Percentiles rank a stretch among this genome's conserved stretches.
phyloP scores from a whole-genome alignment of 1,139 yeast species.

The Geotrichum cucujoidarum region DNA sequence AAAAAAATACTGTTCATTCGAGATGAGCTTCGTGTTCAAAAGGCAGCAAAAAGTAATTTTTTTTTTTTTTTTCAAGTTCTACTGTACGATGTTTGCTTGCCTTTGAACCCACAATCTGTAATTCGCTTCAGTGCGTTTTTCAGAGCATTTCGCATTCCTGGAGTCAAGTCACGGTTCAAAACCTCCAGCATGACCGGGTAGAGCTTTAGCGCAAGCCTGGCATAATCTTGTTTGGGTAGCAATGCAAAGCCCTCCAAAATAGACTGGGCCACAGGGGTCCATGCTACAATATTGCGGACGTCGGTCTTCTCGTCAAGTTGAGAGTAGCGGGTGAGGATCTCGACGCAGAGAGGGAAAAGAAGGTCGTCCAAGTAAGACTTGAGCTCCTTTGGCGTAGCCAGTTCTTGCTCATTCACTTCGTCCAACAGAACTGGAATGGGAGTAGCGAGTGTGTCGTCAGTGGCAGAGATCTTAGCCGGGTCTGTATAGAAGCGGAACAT shows the following conservation, averaged over 20 bases:
- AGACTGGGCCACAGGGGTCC: conserved; percentile 91
- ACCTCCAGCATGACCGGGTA: conserved; percentile 64
- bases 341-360: conserved; percentile 66
- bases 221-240: conserved; percentile 72
- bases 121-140: conserved; percentile 52
- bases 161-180: conserved; percentile 62
- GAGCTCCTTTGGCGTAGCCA: conserved; percentile 10
- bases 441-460: not conserved
- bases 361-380: conserved; percentile 23
- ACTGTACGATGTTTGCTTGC: conserved; percentile 1
- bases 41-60: no score
- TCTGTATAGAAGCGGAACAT: conserved; percentile 79
- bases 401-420: not conserved
- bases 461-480: conserved; percentile 38
- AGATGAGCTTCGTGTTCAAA: no score
- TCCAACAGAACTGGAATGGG: not conserved
- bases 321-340: conserved; percentile 64
- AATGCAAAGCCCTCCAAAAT: conserved; percentile 76
- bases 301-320: conserved; percentile 59
- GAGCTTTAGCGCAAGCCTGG: conserved; percentile 55
- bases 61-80: conserved; percentile 1
- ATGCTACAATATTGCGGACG: conserved; percentile 72
- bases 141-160: conserved; percentile 65
- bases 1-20: no score
- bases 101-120: conserved; percentile 9